Evolutionary conservation across 2,329 filamentous ascomycete species (phyloP), one percentile per base, ranked within the genome.

Genomic region (Fusarium decemcellulare): DNA sequence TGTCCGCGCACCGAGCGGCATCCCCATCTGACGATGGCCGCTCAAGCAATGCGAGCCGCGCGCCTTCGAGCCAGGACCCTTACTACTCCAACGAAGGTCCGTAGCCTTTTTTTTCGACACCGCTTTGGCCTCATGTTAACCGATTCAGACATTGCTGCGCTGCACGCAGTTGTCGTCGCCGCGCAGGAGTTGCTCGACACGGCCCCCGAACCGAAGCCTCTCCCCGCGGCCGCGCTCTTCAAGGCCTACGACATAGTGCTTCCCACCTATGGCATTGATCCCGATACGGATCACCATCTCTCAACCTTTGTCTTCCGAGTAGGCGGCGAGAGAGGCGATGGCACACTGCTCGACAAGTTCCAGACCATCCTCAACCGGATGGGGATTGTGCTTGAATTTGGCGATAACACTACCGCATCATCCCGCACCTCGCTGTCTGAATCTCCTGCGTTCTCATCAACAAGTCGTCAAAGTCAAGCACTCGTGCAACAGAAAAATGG

Each of bases 291-390:
- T 74, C 90, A 90, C 72, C 89, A 92, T 71, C 91, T 94, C 74
- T 90, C 94, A 69, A 89, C 91, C 67, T 90, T 97, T 73, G 81
- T 97, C 59, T 93, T 96, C 77, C 91, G 91, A 74, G 89, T 97
- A 76, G 92, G 93, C 55, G 90, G 90, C 64, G 86, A 89, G 73
- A 85, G 85, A 61, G 86, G 87, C 48, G 80, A 86, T 48, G 81
- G 81, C 36, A 85, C 85, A 6, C 83, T 97, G 30, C 85, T 89
- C 67, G 88, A 91, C 61, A 92, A 91, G 71, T 95, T 96, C 73
- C 87, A 90, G 77, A 83, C 86, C 61, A 85, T 93, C 63, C 84
- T 97, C 69, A 83, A 81, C 15, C 86, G 88, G 52, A 90, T 94
- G 85, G 90, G 91, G 23, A 94, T 95, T 67, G 85, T 90, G 43